These are phyloP conservation scores for Diphasiastrum complanatum DNA, from an alignment of 83 land plant species.

Conservation along the genomic window DNA sequence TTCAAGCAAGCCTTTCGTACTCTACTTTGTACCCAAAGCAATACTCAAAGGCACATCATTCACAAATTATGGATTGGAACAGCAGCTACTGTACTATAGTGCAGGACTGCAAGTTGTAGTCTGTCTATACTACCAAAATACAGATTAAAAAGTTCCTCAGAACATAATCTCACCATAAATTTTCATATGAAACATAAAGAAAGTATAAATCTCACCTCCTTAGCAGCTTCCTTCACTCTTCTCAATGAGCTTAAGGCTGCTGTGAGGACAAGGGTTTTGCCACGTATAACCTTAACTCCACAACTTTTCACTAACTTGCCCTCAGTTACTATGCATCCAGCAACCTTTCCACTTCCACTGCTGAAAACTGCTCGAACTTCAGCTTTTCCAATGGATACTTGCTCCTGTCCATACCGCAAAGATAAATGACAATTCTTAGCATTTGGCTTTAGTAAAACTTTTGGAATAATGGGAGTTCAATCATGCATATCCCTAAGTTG, in stretches of 20 bases:
- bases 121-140: too few species aligned
- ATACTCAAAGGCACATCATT: too few species aligned
- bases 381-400: constrained; percentile 80
- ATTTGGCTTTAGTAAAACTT: background rate
- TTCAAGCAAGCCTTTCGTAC: too few species aligned
- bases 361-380: constrained; percentile 86
- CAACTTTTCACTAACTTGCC: constrained; percentile 80
- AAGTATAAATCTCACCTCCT: constrained; percentile 60
- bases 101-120: too few species aligned
- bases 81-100: too few species aligned
- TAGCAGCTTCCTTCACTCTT: constrained; percentile 82
- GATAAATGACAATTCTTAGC: background rate
- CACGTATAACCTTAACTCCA: constrained; percentile 62
- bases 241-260: constrained; percentile 69
- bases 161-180: too few species aligned
- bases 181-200: constrained; percentile 11
- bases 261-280: constrained; percentile 43
- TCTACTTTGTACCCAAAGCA: too few species aligned
- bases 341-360: constrained; percentile 92
- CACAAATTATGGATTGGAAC: too few species aligned
- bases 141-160: too few species aligned
- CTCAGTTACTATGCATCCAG: constrained; percentile 96
- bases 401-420: constrained; percentile 46
- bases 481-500: too few species aligned
- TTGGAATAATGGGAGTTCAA: background rate